Conservation (phyloP, 1,284 basidiomycete genomes). For the Neotropicomus parvogracilis region DNA sequence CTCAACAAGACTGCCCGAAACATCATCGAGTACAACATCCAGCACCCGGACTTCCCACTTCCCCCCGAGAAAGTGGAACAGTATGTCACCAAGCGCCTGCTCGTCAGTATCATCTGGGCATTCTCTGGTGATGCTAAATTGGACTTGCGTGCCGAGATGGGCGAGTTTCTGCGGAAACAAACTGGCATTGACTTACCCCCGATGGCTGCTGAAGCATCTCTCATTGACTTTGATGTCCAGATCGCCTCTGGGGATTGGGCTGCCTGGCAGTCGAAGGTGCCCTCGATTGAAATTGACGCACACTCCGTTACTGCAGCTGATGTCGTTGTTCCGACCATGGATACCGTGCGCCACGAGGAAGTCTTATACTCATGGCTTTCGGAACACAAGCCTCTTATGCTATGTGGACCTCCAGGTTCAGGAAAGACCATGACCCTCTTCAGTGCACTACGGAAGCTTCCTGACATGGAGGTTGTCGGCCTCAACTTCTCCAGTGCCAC, state of each 20-base stretch:
- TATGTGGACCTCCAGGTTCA: slow-evolving; percentile 98
- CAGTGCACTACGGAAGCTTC: slow-evolving; percentile 94
- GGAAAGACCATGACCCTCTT: slow-evolving; percentile 99
- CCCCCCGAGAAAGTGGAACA: slow-evolving; percentile 80
- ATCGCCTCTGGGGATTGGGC: slow-evolving; percentile 85
- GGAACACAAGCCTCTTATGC: slow-evolving; percentile 97
- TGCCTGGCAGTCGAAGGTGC: slow-evolving; percentile 89
- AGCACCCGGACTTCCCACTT: slow-evolving; percentile 95
- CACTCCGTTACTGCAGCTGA: slow-evolving; percentile 95
- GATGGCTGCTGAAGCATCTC: slow-evolving; percentile 69
- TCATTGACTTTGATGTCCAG: slow-evolving; percentile 96
- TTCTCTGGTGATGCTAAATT: slow-evolving; percentile 95
- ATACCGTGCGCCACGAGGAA: slow-evolving; percentile 98
- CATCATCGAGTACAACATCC: slow-evolving; percentile 91
- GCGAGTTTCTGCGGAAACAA: slow-evolving; percentile 80
- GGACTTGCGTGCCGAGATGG: slow-evolving; percentile 86
- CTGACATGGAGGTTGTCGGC: slow-evolving; percentile 98
- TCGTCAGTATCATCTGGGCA: slow-evolving; percentile 95
- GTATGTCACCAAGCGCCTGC: slow-evolving; percentile 87
- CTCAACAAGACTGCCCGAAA: slow-evolving; percentile 96
- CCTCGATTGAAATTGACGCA: slow-evolving; percentile 94
- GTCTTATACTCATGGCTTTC: slow-evolving; percentile 98
- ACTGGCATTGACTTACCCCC: slow-evolving; percentile 90
- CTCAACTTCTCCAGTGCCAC: slow-evolving; percentile 99
- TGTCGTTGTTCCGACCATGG: slow-evolving; percentile 96